phyloP scores from a whole-genome alignment of 148 eudicot genomes.

The Fagopyrum tataricum region DNA sequence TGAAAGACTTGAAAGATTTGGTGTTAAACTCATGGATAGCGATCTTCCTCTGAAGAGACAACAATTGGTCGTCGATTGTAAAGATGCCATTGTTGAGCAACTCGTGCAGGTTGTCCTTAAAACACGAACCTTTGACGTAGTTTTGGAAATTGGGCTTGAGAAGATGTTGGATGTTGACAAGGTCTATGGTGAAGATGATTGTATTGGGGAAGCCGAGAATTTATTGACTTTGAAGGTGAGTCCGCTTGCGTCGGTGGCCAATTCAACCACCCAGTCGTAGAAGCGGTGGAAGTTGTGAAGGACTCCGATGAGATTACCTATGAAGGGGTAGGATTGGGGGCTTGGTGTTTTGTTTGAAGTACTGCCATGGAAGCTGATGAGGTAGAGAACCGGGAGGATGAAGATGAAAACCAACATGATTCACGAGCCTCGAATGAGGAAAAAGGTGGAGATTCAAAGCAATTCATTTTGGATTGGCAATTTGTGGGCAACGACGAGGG shows the following conservation, averaged over 20 bases:
- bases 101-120: conserved; percentile 38
- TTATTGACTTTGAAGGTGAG: conserved; percentile 49
- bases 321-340: conserved; percentile 8
- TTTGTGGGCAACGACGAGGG: too few relatives aligned
- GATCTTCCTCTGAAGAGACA: conserved; percentile 62
- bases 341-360: not conserved
- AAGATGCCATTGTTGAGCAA: conserved; percentile 74
- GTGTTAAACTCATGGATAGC: conserved; percentile 65
- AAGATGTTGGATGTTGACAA: conserved; percentile 50
- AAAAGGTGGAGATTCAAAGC: too few relatives aligned
- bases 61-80: conserved; percentile 47
- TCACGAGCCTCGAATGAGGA: too few relatives aligned
- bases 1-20: conserved; percentile 44
- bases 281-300: conserved; percentile 57
- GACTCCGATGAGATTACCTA: conserved; percentile 11
- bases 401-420: too few relatives aligned
- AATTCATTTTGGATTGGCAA: too few relatives aligned
- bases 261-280: conserved; percentile 51
- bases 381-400: not conserved
- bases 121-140: conserved; percentile 53
- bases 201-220: conserved; percentile 38
- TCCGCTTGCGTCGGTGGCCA: conserved; percentile 22
- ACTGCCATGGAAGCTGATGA: not conserved
- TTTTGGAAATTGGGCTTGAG: conserved; percentile 59
- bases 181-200: conserved; percentile 63